Base-by-base conservation (phyloP, 164 flowering plant genomes). In the Euptelea pleiosperma region DNA sequence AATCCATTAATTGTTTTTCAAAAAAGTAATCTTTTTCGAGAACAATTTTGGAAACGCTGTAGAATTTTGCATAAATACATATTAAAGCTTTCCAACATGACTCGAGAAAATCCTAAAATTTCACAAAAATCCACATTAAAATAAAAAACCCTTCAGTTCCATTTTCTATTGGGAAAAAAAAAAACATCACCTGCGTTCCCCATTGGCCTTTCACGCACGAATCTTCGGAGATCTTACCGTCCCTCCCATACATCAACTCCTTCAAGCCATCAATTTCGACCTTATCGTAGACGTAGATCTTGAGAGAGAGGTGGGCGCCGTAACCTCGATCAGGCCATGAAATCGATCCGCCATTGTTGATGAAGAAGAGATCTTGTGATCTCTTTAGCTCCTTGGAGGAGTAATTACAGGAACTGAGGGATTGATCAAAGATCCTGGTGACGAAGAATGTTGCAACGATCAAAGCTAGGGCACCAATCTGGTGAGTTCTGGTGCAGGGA, bases 261-360 rank as follows among this genome's bases (percentile, higher is more conserved):
- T 63, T 80, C 68, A 93, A 55, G 6, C 97, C 97, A 41, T 88
- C 89, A 56, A 90, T 78, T 77, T 90, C 99, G 28, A 39, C 34
- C 73, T 90, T 93, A 8, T 88, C 89, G 61, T 93, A 93, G 50
- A 93, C 91, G 67, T 93, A 93, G 70, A 93, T 85, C 75, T 76
- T 88, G 60, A 93, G 69, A 43, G 69, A 66, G 35, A 85, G 70
- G 25, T 60, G 73, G 30, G 82, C 45, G 6, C 94, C 94, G 53
- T 77, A 87, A 2, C 98, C 96, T 6, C 80, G 48, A 6, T 71
- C 61, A 2, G 94, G 91, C 96, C 96, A 91, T 1, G 56, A 36
- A 28, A 72, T 11, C 15, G 66, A 61, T 4, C 69, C 76, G 33
- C 55, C 52, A 68, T 56, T 45, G 35, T 57, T n/a, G n/a, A 54